These are phyloP conservation scores for Rhizophagus sp. DNA, from an alignment of 192 early-diverging fungal species.

Conservation along the genomic window DNA sequence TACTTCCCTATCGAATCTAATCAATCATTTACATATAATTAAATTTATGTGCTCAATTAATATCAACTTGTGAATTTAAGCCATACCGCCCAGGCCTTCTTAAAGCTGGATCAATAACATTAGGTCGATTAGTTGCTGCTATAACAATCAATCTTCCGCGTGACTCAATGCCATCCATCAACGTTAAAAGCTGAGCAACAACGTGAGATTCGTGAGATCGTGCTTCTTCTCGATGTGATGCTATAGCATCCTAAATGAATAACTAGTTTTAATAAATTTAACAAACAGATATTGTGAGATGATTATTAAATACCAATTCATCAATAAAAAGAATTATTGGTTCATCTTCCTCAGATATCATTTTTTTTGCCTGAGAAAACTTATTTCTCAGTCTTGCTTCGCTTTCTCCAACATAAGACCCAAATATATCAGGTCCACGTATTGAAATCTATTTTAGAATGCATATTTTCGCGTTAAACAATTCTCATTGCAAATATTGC, in stretches of 20 bases:
- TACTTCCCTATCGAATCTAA: conserved; percentile 84
- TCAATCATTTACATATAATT: background rate
- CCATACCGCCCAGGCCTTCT: conserved; percentile 74
- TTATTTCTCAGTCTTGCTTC: conserved; percentile 72
- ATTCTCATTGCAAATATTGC: conserved; percentile 6
- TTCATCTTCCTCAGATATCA: conserved; percentile 32
- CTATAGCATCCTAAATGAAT: conserved; percentile 66
- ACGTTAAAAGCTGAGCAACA: conserved; percentile 86
- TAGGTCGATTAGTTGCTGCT: conserved; percentile 89
- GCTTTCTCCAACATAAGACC: conserved; percentile 85
- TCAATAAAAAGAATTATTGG: conserved; percentile 94
- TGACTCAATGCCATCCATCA: conserved; percentile 84
- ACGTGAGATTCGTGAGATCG: conserved; percentile 70
- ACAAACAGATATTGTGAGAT: background rate
- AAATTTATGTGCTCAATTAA: background rate
- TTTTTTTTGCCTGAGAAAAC: conserved; percentile 67
- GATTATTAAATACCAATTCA: conserved; percentile 67
- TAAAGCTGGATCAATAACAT: conserved; percentile 81
- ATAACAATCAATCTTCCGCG: conserved; percentile 70
- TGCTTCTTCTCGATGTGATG: conserved; percentile 62
- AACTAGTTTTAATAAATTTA: conserved; percentile 26
- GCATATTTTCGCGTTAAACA: background rate
- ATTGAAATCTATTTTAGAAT: conserved; percentile 52
- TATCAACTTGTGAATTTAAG: background rate
- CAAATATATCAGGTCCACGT: conserved; percentile 83